Evolutionary conservation across 2,329 filamentous ascomycete genomes (phyloP).

Genomic region (Lecanoromycetidae sp.): DNA sequence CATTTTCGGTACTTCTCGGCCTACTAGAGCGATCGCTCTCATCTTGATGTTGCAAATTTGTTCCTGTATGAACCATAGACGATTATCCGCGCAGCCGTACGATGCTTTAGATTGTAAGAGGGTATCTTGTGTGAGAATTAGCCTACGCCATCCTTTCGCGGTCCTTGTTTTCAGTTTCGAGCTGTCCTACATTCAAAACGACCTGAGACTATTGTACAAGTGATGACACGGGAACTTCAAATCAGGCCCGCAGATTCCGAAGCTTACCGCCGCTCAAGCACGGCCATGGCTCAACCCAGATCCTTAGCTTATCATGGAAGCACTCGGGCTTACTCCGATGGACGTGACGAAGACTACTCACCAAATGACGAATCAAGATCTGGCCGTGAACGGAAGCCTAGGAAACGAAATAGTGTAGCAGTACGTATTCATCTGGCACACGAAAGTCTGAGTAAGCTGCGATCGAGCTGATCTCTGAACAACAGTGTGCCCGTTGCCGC

Average conservation of each 20-base stretch:
- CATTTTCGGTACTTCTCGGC: too few relatives aligned
- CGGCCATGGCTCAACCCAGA: slow-evolving; percentile 17
- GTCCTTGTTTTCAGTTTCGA: too few relatives aligned
- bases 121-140: too few relatives aligned
- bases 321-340: slow-evolving; percentile 9
- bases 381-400: slow-evolving; percentile 20
- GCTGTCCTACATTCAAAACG: too few relatives aligned
- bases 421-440: slow-evolving; percentile 16
- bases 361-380: slow-evolving; percentile 17
- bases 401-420: slow-evolving; percentile 25
- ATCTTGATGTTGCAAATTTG: too few relatives aligned
- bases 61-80: too few relatives aligned
- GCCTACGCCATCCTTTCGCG: too few relatives aligned
- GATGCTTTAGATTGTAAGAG: too few relatives aligned
- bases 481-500: slow-evolving; percentile 74
- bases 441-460: not conserved
- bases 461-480: not conserved
- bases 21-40: too few relatives aligned
- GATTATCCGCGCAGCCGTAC: too few relatives aligned
- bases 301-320: slow-evolving; percentile 8
- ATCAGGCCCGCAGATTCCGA: slow-evolving; percentile 15
- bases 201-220: not conserved
- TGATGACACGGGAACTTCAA: slow-evolving; percentile 14
- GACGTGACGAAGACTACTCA: slow-evolving; percentile 6
- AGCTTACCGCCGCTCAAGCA: slow-evolving; percentile 21